Evolutionary conservation across 2,329 filamentous ascomycete species (phyloP).

Genomic region (Leptodontidium sp.): DNA sequence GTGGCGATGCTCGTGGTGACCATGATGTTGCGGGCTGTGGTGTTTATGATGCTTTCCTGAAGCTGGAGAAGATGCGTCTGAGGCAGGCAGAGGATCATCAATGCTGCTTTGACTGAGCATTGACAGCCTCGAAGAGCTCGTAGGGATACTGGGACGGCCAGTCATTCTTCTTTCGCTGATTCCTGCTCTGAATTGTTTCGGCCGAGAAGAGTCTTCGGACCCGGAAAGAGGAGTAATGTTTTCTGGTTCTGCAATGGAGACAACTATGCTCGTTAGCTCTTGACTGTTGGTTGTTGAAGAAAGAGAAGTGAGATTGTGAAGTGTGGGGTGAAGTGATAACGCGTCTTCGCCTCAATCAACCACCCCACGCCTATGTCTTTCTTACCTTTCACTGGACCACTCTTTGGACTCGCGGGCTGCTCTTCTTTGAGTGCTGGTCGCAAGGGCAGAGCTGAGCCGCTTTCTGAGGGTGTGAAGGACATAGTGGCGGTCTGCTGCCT

Average conservation of each 20-base stretch:
- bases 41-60: conserved; percentile 34
- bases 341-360: background rate
- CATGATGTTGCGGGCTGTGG: conserved; percentile 29
- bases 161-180: conserved; percentile 39
- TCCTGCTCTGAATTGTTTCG: conserved; percentile 42
- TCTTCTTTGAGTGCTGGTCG: conserved; percentile 40
- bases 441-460: conserved; percentile 32
- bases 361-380: conserved; percentile 22
- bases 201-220: conserved; percentile 36
- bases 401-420: conserved; percentile 37
- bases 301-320: background rate
- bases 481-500: conserved; percentile 24
- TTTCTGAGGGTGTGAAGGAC: conserved; percentile 31
- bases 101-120: conserved; percentile 38
- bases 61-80: conserved; percentile 27
- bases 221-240: conserved; percentile 29
- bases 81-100: conserved; percentile 36
- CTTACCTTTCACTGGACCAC: conserved; percentile 43
- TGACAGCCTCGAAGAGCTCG: conserved; percentile 37
- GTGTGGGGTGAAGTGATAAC: conserved; percentile 19
- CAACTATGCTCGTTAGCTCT: conserved; percentile 36
- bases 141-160: conserved; percentile 37
- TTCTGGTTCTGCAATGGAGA: conserved; percentile 46
- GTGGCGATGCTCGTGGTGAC: conserved; percentile 45
- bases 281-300: conserved; percentile 8